These are phyloP conservation scores for Vaccinium darrowii DNA, from an alignment of 148 eudicot species.

Conservation along the genomic window DNA sequence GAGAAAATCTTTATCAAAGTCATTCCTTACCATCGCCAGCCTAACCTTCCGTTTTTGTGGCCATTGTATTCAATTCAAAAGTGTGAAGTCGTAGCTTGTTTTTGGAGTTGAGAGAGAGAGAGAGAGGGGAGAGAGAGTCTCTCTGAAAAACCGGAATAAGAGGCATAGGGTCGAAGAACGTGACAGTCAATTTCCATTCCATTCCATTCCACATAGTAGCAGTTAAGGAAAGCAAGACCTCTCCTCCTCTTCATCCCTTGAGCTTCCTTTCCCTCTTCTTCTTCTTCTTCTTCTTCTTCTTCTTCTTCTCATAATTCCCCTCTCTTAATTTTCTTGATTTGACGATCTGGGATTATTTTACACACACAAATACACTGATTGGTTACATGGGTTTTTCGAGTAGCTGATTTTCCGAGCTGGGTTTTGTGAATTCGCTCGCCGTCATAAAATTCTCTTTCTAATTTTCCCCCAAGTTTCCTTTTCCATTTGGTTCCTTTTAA, in stretches of 20 bases:
- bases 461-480: not conserved
- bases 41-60: not conserved
- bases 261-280: not conserved
- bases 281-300: not conserved
- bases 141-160: conserved; percentile 25
- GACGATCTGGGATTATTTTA: not conserved
- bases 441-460: not conserved
- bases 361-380: not conserved
- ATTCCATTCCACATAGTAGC: not conserved
- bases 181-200: conserved; percentile 24
- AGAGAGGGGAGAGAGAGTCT: not conserved
- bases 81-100: not conserved
- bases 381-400: not conserved
- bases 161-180: conserved; percentile 31
- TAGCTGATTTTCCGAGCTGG: conserved; percentile 17
- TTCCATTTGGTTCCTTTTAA: conserved; percentile 9
- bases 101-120: not conserved
- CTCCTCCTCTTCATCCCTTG: not conserved
- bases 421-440: not conserved
- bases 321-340: not conserved
- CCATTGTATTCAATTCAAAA: conserved; percentile 5
- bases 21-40: not conserved
- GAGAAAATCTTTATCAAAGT: conserved; percentile 6
- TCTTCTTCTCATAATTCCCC: not conserved
- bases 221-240: conserved; percentile 13